phyloP scores from a whole-genome alignment of 768 basidiomycete species.

The Rickenella mellea region DNA sequence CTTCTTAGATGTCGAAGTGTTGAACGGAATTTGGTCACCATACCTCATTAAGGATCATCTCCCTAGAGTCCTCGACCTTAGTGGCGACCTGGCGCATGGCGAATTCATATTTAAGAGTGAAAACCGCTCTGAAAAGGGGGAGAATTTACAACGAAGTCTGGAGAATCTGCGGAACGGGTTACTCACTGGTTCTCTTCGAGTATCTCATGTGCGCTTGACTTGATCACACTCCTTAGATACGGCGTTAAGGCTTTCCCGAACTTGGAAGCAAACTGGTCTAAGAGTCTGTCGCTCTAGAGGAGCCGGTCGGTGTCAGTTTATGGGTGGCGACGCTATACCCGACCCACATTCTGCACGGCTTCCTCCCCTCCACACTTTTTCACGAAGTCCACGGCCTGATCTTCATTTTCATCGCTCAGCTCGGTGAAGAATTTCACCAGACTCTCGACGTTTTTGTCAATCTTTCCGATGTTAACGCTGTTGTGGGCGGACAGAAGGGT shows the following conservation, averaged over 20 bases:
- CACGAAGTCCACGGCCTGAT: conserved; percentile 4
- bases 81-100: conserved; percentile 6
- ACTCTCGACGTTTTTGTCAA: too few relatives aligned
- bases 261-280: conserved; percentile 3
- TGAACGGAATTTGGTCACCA: not conserved
- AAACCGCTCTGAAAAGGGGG: conserved; percentile 1
- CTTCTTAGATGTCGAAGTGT: not conserved
- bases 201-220: conserved; percentile 1
- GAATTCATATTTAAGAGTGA: conserved; percentile 7
- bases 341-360: conserved; percentile 3
- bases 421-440: too few relatives aligned
- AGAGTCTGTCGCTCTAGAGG: conserved; percentile 2
- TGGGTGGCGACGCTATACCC: too few relatives aligned
- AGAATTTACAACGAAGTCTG: not conserved
- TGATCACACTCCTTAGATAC: not conserved
- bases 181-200: conserved; percentile 8
- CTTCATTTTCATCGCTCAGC: too few relatives aligned
- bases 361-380: conserved; percentile 6
- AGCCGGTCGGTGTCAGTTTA: not conserved
- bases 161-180: too few relatives aligned
- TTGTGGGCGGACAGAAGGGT: too few relatives aligned
- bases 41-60: conserved; percentile 8
- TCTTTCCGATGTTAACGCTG: too few relatives aligned
- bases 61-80: conserved; percentile 6
- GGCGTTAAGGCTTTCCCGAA: conserved; percentile 5